Percentiles rank a stretch among this genome's conserved stretches.
Conservation (phyloP, 768 basidiomycete genomes). For the Sarcodon aspratus region DNA sequence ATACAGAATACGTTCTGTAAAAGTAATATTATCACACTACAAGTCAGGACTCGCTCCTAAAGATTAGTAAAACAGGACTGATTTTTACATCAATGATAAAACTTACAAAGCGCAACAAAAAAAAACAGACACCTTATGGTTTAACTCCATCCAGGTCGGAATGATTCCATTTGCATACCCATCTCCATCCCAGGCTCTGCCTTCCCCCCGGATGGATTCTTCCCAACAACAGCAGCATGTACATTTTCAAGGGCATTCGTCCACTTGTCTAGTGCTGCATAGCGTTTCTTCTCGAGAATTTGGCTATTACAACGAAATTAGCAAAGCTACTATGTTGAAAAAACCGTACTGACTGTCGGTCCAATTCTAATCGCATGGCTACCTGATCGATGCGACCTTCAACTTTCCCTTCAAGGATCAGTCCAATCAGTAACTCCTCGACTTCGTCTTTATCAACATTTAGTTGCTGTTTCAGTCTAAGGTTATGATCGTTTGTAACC, state of each 20-base stretch:
- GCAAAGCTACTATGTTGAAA: conserved; percentile 2
- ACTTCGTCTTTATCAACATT: conserved; percentile 89
- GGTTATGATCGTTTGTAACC: background rate
- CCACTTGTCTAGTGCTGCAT: conserved; percentile 74
- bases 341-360: conserved; percentile 52
- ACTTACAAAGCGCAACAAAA: too few species aligned
- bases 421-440: conserved; percentile 84
- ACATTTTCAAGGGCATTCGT: conserved; percentile 69
- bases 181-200: conserved; percentile 1
- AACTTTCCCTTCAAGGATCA: conserved; percentile 95
- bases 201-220: conserved; percentile 36
- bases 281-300: conserved; percentile 80
- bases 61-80: too few species aligned
- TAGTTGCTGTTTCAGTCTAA: conserved; percentile 55
- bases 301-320: conserved; percentile 35
- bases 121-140: too few species aligned
- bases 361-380: conserved; percentile 83
- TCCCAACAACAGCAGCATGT: conserved; percentile 64
- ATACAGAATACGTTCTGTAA: too few species aligned
- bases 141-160: background rate
- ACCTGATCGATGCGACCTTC: conserved; percentile 97
- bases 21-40: too few species aligned
- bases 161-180: background rate
- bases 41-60: too few species aligned
- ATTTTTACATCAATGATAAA: too few species aligned